Evolutionary conservation across 2,329 filamentous ascomycete species (phyloP).

Genomic region (Drechslerella coelobrocha): DNA sequence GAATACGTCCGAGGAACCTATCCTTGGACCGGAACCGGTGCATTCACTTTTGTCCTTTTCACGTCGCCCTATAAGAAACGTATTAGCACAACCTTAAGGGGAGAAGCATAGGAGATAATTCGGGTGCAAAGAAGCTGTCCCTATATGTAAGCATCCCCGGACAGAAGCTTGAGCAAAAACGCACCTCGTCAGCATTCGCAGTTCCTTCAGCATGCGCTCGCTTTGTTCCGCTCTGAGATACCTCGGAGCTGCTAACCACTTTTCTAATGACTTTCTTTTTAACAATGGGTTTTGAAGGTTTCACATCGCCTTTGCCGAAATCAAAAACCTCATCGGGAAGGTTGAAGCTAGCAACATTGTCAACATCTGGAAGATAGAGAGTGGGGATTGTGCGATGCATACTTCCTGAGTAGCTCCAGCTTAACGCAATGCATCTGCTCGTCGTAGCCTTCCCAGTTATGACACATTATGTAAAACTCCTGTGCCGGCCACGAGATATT

Average conservation of each 20-base stretch:
- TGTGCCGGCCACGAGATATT: constrained; percentile 76
- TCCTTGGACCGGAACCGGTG: constrained; percentile 46
- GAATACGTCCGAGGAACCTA: constrained; percentile 27
- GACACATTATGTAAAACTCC: constrained; percentile 85
- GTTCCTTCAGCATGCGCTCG: constrained; percentile 41
- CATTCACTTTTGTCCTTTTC: constrained; percentile 44
- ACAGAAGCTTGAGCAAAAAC: constrained; percentile 19
- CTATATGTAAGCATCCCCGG: constrained; percentile 49
- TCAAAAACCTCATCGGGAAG: constrained; percentile 88
- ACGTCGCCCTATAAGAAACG: constrained; percentile 35
- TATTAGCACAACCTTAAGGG: background rate
- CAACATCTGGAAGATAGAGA: background rate
- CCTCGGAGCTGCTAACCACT: constrained; percentile 34
- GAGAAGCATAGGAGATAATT: constrained; percentile 5
- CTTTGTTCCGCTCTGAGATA: constrained; percentile 45
- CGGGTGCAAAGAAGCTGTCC: constrained; percentile 25
- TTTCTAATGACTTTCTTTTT: constrained; percentile 63
- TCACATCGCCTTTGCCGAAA: constrained; percentile 71
- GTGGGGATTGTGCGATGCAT: too few relatives aligned
- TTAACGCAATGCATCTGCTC: constrained; percentile 77
- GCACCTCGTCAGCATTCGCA: constrained; percentile 35
- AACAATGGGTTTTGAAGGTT: constrained; percentile 67
- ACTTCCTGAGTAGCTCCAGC: constrained; percentile 87
- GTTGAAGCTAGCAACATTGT: constrained; percentile 69
- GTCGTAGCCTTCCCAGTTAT: constrained; percentile 76